Conservation (phyloP, 805 yeast species). For the Teunomyces gatunensis region DNA sequence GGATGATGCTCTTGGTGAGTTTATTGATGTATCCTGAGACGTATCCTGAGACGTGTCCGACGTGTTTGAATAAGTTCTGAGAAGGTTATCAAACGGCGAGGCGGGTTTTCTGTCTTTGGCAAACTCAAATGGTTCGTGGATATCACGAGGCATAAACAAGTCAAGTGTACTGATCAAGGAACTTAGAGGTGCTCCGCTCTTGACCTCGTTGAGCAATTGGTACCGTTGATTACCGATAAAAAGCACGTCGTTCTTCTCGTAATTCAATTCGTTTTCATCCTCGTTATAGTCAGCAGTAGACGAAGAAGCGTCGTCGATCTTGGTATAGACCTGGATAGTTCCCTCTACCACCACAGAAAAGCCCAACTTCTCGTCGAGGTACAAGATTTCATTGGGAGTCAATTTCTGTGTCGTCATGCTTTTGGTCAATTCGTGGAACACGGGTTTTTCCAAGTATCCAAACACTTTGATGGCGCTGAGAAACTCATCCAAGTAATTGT, state of each 20-base stretch:
- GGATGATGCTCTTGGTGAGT: neutral
- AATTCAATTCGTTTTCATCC: slow-evolving; percentile 18
- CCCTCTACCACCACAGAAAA: slow-evolving; percentile 95
- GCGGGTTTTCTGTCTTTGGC: neutral
- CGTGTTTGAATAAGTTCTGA: slow-evolving; percentile 6
- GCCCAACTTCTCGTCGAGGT: slow-evolving; percentile 73
- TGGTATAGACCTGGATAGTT: slow-evolving; percentile 71
- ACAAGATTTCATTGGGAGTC: slow-evolving; percentile 70
- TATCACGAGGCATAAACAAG: slow-evolving; percentile 45
- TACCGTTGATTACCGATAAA: slow-evolving; percentile 58
- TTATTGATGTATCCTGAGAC: neutral
- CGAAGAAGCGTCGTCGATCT: slow-evolving; percentile 23
- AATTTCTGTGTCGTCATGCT: slow-evolving; percentile 87
- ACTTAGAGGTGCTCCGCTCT: slow-evolving; percentile 80
- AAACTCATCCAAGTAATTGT: slow-evolving; percentile 84
- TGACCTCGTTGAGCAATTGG: slow-evolving; percentile 75
- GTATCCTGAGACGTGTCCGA: neutral
- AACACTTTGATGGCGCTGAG: slow-evolving; percentile 87
- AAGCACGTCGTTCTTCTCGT: slow-evolving; percentile 40
- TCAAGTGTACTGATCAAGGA: slow-evolving; percentile 79
- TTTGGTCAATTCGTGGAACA: slow-evolving; percentile 88
- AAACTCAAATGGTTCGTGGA: neutral
- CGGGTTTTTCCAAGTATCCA: slow-evolving; percentile 87
- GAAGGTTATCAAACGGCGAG: slow-evolving; percentile 5
- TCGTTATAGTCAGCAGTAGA: slow-evolving; percentile 1